phyloP scores from a whole-genome alignment of 2,329 filamentous ascomycete genomes.

The Pseudogymnoascus pannorum region DNA sequence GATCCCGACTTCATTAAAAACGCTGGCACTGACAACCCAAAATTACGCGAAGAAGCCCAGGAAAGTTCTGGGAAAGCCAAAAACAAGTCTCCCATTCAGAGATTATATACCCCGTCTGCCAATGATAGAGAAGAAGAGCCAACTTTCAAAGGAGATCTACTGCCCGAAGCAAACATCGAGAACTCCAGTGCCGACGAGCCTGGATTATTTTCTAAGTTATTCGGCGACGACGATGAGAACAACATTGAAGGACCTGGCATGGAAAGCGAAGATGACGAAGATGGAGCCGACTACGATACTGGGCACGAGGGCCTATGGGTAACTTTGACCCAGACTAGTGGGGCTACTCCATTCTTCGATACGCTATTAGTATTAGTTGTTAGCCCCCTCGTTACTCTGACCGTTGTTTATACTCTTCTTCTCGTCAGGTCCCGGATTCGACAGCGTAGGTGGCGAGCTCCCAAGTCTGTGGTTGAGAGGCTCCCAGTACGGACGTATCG shows the following conservation, averaged over 20 bases:
- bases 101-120: slow-evolving; percentile 13
- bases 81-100: slow-evolving; percentile 7
- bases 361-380: slow-evolving; percentile 94
- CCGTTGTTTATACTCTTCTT: slow-evolving; percentile 83
- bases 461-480: slow-evolving; percentile 89
- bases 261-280: slow-evolving; percentile 15
- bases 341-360: slow-evolving; percentile 89
- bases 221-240: slow-evolving; percentile 37
- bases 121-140: slow-evolving; percentile 28
- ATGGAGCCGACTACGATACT: slow-evolving; percentile 24
- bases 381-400: slow-evolving; percentile 85
- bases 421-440: slow-evolving; percentile 83
- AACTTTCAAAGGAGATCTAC: slow-evolving; percentile 14
- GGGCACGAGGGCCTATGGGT: slow-evolving; percentile 83
- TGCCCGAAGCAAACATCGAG: slow-evolving; percentile 30
- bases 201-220: slow-evolving; percentile 43
- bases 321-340: slow-evolving; percentile 86
- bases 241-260: slow-evolving; percentile 15
- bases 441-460: slow-evolving; percentile 87
- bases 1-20: slow-evolving; percentile 61
- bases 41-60: slow-evolving; percentile 22
- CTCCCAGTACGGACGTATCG: slow-evolving; percentile 95
- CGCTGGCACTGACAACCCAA: slow-evolving; percentile 19
- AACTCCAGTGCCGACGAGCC: slow-evolving; percentile 21
- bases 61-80: slow-evolving; percentile 21